These are phyloP conservation scores for Moesziomyces aphidis DNA, from an alignment of 1,284 basidiomycete genomes.

Conservation along the genomic window DNA sequence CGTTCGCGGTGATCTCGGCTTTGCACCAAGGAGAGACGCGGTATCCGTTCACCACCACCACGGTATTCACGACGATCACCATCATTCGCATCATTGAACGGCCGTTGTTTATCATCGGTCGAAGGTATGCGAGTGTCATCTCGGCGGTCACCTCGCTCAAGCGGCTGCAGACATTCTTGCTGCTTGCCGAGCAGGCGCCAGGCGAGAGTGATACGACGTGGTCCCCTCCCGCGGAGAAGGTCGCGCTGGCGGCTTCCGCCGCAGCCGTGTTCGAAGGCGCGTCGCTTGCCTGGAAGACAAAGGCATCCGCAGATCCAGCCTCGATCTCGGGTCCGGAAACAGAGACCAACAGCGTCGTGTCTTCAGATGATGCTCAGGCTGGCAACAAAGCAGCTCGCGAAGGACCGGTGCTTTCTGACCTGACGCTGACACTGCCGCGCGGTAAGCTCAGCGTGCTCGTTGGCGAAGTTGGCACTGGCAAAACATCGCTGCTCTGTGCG, in stretches of 20 bases:
- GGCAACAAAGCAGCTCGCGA: background rate
- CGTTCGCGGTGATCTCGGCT: constrained; percentile 22
- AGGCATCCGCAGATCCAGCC: no score
- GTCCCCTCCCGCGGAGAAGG: constrained; percentile 3
- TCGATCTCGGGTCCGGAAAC: no score
- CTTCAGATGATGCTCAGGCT: background rate
- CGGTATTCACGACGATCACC: constrained; percentile 53
- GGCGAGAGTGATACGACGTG: background rate
- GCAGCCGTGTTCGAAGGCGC: constrained; percentile 9
- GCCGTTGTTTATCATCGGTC: constrained; percentile 48
- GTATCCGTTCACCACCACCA: constrained; percentile 31
- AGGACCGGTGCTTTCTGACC: constrained; percentile 2
- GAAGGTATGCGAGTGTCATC: constrained; percentile 36
- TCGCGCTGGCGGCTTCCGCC: background rate
- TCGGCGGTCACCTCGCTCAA: constrained; percentile 39
- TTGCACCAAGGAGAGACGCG: constrained; percentile 8
- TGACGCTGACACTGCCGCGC: constrained; percentile 9
- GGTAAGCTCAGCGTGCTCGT: constrained; percentile 16
- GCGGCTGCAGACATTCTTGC: constrained; percentile 45
- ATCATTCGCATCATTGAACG: constrained; percentile 41
- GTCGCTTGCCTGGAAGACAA: constrained; percentile 11
- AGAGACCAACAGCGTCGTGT: background rate
- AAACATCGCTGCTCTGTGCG: constrained; percentile 42
- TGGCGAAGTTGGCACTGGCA: constrained; percentile 36
- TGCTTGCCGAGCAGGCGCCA: constrained; percentile 7